Conservation (phyloP, 768 basidiomycete species). For the Macrocybe gigantea region DNA sequence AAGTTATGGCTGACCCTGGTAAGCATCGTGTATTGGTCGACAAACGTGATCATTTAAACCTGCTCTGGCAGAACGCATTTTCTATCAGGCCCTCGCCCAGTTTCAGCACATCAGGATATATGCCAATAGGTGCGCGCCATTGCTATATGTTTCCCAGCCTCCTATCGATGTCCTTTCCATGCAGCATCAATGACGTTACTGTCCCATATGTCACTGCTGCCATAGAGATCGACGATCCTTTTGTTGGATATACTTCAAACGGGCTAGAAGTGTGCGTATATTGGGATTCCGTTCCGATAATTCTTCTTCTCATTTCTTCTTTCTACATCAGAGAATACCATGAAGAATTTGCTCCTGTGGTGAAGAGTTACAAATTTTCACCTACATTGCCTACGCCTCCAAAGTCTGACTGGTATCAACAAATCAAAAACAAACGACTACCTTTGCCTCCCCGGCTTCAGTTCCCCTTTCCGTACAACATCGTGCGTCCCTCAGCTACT, state of each 20-base stretch:
- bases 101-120: slow-evolving; percentile 74
- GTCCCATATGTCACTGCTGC: slow-evolving; percentile 81
- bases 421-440: slow-evolving; percentile 35
- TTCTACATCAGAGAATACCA: slow-evolving; percentile 41
- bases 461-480: slow-evolving; percentile 60
- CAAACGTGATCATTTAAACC: not conserved
- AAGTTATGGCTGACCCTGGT: slow-evolving; percentile 81
- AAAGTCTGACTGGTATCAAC: slow-evolving; percentile 33
- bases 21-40: slow-evolving; percentile 9
- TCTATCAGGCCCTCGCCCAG: slow-evolving; percentile 62
- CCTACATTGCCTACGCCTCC: slow-evolving; percentile 31
- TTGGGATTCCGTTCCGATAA: not conserved
- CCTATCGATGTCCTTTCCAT: not conserved
- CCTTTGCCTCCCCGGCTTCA: slow-evolving; percentile 56
- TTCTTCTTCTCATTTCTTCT: not conserved
- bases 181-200: slow-evolving; percentile 66
- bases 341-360: slow-evolving; percentile 49
- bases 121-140: slow-evolving; percentile 52
- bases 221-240: slow-evolving; percentile 65
- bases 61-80: slow-evolving; percentile 51
- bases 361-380: slow-evolving; percentile 47
- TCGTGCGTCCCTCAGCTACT: slow-evolving; percentile 38
- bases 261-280: slow-evolving; percentile 57
- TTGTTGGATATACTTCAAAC: slow-evolving; percentile 45
- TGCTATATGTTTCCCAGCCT: not conserved